Evolutionary conservation across 225 moss, liverwort and hornwort genomes (phyloP).

Genomic region (Pseudoscleropodium purum): DNA sequence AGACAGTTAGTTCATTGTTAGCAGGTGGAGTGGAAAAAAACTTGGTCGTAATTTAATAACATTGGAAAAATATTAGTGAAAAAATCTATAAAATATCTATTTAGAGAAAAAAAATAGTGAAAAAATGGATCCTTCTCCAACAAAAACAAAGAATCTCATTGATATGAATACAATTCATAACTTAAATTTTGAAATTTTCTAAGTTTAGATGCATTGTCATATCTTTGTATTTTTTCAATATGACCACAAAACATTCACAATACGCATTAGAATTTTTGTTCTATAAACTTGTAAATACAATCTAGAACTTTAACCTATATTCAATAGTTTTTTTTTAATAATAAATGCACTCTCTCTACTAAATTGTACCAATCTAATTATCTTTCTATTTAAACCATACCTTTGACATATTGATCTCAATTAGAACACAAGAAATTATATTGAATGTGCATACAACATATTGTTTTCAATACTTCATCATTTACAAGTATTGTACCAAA

Average conservation of each 20-base stretch:
- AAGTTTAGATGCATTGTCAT: neutral
- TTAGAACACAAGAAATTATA: neutral
- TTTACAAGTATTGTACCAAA: too few relatives aligned
- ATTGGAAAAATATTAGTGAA: neutral
- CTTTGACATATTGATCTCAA: neutral
- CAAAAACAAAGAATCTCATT: neutral
- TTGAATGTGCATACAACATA: too few relatives aligned
- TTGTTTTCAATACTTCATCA: too few relatives aligned
- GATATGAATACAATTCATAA: neutral
- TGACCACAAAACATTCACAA: neutral
- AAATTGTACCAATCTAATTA: neutral
- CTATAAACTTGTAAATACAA: neutral
- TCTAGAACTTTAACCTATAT: neutral
- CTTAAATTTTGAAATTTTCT: neutral
- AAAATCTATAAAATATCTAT: neutral
- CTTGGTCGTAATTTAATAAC: rapidly evolving
- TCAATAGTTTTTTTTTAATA: neutral
- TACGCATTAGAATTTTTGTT: neutral
- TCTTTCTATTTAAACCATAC: neutral
- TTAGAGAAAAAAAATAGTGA: neutral
- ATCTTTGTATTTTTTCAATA: neutral
- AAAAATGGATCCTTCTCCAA: neutral
- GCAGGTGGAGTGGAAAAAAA: neutral
- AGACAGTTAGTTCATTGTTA: neutral
- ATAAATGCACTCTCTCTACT: too few relatives aligned